Conservation (phyloP, 306 rosid species). For the Parietaria judaica region DNA sequence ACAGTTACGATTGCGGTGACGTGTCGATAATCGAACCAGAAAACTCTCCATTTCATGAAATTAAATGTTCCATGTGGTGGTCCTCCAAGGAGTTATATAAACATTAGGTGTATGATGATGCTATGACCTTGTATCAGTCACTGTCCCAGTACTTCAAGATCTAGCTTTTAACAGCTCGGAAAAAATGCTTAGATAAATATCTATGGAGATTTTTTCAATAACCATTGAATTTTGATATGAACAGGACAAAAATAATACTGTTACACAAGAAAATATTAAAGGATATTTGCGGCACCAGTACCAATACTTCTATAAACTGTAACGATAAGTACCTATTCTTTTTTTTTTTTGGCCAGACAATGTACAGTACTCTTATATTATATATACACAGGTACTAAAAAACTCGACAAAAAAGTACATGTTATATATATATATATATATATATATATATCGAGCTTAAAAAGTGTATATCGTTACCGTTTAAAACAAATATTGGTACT, state of each 20-base stretch:
- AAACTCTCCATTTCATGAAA: background rate
- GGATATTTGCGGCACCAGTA: too few species aligned
- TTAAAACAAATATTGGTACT: too few species aligned
- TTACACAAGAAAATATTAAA: background rate
- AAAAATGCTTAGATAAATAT: background rate
- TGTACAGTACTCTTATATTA: too few species aligned
- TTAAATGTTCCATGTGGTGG: constrained; percentile 3
- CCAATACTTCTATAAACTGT: too few species aligned
- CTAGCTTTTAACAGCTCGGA: background rate
- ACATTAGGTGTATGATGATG: background rate
- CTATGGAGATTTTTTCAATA: constrained; percentile 9
- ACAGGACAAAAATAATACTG: constrained; percentile 1
- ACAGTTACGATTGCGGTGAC: background rate
- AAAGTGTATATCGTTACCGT: too few species aligned
- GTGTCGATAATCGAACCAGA: background rate
- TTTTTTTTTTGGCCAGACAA: too few species aligned
- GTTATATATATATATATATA: background rate
- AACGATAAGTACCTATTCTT: too few species aligned
- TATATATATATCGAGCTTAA: background rate
- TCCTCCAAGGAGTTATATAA: constrained; percentile 2
- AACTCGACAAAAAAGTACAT: too few species aligned
- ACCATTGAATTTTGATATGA: constrained; percentile 25
- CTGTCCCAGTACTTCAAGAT: background rate
- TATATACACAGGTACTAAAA: too few species aligned
- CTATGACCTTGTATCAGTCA: background rate